Evolutionary conservation across 306 rosid species (phyloP).

Genomic region (Canavalia ensiformis): DNA sequence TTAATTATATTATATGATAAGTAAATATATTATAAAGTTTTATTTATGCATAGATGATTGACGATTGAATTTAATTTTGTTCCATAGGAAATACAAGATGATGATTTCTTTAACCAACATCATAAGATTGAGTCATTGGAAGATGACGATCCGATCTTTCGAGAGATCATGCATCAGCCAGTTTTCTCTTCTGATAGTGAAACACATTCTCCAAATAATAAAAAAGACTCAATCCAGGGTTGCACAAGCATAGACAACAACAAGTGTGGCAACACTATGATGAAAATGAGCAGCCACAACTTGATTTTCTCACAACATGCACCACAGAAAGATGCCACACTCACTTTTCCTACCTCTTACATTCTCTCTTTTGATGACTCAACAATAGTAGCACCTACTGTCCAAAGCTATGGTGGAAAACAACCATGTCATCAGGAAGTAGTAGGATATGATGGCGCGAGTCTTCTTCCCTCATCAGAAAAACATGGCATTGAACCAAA

Average conservation of each 20-base stretch:
- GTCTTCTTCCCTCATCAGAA: slow-evolving; percentile 19
- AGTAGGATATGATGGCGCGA: background rate
- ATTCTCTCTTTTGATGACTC: slow-evolving; percentile 47
- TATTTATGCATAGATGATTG: background rate
- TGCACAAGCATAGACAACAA: background rate
- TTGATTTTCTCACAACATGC: slow-evolving; percentile 28
- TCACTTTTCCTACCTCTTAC: background rate
- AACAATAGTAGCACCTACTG: background rate
- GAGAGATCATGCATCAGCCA: slow-evolving; percentile 43
- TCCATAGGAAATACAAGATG: slow-evolving; percentile 36
- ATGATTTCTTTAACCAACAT: slow-evolving; percentile 36
- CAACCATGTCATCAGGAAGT: slow-evolving; percentile 6
- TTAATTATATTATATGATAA: background rate
- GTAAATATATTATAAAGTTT: background rate
- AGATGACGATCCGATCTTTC: slow-evolving; percentile 31
- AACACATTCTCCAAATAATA: slow-evolving; percentile 29
- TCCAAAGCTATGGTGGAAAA: slow-evolving; percentile 24
- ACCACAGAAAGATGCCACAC: background rate
- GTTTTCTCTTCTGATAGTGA: slow-evolving; percentile 42
- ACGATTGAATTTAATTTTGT: background rate
- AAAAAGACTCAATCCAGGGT: background rate
- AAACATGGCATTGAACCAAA: slow-evolving; percentile 1
- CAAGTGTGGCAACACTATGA: background rate
- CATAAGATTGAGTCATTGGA: slow-evolving; percentile 28
- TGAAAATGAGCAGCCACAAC: slow-evolving; percentile 14